Conservation (phyloP, 192 early-diverging fungal genomes). For the Neocallimastix lanati region DNA sequence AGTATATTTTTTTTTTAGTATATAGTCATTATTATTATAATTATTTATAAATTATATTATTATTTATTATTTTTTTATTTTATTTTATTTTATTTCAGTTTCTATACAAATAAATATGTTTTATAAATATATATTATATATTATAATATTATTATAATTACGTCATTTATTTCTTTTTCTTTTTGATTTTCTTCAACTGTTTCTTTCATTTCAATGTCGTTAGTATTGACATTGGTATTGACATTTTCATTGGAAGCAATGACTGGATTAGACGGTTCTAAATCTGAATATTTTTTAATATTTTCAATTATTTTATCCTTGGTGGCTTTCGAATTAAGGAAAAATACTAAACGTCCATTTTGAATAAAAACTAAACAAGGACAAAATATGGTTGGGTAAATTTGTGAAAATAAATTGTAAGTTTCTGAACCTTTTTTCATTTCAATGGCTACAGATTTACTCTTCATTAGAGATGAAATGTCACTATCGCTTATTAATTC, state of each 20-base stretch:
- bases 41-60: too few relatives aligned
- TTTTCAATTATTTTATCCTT: background rate
- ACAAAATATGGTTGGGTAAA: background rate
- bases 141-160: too few relatives aligned
- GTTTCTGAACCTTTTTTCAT: background rate
- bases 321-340: background rate
- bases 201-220: background rate
- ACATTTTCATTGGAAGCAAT: background rate
- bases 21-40: too few relatives aligned
- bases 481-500: background rate
- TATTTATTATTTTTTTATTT: too few relatives aligned
- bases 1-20: too few relatives aligned
- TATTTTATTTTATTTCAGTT: too few relatives aligned
- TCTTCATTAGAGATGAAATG: background rate
- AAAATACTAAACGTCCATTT: background rate
- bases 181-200: background rate
- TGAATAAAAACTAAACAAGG: background rate
- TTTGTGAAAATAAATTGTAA: background rate
- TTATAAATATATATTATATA: too few relatives aligned
- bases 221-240: background rate
- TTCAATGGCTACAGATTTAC: background rate
- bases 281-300: background rate
- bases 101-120: too few relatives aligned
- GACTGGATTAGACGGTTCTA: background rate
- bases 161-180: background rate